Conservation (phyloP, 495 filamentous ascomycete species). For the Letharia lupina region DNA sequence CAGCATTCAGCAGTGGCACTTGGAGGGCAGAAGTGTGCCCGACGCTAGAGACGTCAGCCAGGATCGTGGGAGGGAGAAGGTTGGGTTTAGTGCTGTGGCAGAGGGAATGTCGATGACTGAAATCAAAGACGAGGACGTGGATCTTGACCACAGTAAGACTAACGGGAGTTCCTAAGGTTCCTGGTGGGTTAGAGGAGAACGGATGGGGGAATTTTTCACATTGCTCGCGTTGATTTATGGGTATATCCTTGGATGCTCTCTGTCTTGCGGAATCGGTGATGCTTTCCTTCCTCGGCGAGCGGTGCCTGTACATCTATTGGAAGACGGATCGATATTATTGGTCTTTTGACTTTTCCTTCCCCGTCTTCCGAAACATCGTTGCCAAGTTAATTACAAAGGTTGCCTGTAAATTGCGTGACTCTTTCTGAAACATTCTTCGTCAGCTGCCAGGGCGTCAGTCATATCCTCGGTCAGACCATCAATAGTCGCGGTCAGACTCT, state of each 20-base stretch:
- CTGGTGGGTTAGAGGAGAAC: not conserved
- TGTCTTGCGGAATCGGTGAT: not conserved
- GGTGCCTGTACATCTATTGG: not conserved
- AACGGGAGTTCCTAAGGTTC: constrained; percentile 19
- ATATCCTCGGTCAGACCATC: not conserved
- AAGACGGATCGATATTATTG: not conserved
- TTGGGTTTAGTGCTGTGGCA: constrained; percentile 28
- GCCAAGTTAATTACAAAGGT: not conserved
- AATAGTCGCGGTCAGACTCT: constrained; percentile 5
- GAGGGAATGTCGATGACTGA: constrained; percentile 24
- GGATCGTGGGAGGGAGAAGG: constrained; percentile 28
- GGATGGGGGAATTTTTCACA: not conserved
- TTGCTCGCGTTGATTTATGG: not conserved
- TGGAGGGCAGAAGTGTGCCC: constrained; percentile 35
- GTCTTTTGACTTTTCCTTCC: not conserved
- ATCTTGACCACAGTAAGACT: constrained; percentile 1
- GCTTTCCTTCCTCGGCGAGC: not conserved
- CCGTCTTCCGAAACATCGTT: not conserved
- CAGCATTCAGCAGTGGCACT: constrained; percentile 40
- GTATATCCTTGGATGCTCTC: not conserved
- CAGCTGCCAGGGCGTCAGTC: constrained; percentile 2
- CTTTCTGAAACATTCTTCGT: not conserved
- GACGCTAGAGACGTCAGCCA: constrained; percentile 36
- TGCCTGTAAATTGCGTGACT: not conserved
- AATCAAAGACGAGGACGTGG: constrained; percentile 24